Evolutionary conservation across 2,329 filamentous ascomycete genomes (phyloP).

Genomic region (Colletotrichum sp.): DNA sequence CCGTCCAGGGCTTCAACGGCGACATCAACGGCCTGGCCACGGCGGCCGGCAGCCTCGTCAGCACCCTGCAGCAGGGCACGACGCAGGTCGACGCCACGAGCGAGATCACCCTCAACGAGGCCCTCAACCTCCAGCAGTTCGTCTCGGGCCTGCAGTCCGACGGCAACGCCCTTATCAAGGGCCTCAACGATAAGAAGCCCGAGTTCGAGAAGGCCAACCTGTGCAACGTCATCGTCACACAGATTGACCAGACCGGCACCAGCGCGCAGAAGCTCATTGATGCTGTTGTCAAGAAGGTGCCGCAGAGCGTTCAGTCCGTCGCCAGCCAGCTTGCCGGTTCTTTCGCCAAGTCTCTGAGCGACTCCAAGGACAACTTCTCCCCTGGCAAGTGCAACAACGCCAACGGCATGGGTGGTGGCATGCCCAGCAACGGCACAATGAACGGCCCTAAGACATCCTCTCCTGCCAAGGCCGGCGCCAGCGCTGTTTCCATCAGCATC

Average conservation of each 20-base stretch:
- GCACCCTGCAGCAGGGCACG: conserved; percentile 22
- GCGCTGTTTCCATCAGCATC: neutral
- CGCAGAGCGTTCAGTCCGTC: conserved; percentile 29
- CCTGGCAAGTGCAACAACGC: conserved; percentile 31
- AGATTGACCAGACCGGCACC: conserved; percentile 27
- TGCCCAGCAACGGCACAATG: conserved; percentile 22
- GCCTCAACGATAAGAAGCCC: conserved; percentile 31
- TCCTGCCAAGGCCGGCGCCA: neutral
- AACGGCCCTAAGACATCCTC: neutral
- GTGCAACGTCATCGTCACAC: conserved; percentile 28
- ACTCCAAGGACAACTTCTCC: conserved; percentile 29
- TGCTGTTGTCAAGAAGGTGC: conserved; percentile 33
- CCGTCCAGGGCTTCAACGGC: conserved; percentile 28
- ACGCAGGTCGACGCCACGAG: conserved; percentile 9
- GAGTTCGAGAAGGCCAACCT: conserved; percentile 30
- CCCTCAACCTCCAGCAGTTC: conserved; percentile 19
- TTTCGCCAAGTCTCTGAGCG: conserved; percentile 27
- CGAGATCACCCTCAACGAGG: conserved; percentile 23
- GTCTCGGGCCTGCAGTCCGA: conserved; percentile 28
- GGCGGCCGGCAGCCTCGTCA: conserved; percentile 25
- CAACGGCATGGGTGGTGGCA: conserved; percentile 23
- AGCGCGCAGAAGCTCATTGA: conserved; percentile 31
- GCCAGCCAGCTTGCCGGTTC: conserved; percentile 28
- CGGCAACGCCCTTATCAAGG: conserved; percentile 26
- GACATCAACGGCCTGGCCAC: conserved; percentile 22